These are phyloP conservation scores for Phialophora chinensis DNA, from an alignment of 2,329 filamentous ascomycete genomes.

Conservation along the genomic window DNA sequence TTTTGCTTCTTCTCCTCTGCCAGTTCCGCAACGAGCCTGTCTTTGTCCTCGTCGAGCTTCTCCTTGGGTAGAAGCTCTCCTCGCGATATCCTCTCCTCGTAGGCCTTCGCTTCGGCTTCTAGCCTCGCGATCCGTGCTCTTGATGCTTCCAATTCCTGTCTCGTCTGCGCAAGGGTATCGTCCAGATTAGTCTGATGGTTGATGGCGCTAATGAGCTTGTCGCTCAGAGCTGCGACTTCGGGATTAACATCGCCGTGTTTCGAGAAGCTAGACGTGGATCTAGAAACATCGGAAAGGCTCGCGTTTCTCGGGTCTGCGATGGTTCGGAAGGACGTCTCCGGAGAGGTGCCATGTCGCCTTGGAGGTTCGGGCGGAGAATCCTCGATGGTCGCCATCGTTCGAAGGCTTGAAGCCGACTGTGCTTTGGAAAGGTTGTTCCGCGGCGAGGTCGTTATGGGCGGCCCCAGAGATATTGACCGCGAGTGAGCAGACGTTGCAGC, in stretches of 20 bases:
- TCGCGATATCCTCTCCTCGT: conserved; percentile 71
- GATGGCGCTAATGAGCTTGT: conserved; percentile 95
- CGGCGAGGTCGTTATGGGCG: conserved; percentile 21
- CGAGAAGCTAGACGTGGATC: conserved; percentile 45
- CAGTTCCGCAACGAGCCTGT: conserved; percentile 62
- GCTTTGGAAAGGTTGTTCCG: conserved; percentile 48
- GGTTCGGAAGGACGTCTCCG: conserved; percentile 51
- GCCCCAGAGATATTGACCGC: conserved; percentile 35
- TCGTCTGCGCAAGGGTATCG: conserved; percentile 80
- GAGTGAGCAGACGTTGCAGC: conserved; percentile 27
- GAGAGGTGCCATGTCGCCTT: conserved; percentile 44
- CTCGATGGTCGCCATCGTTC: conserved; percentile 44
- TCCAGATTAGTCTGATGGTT: conserved; percentile 94
- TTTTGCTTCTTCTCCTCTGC: conserved; percentile 70
- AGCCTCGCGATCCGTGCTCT: conserved; percentile 70
- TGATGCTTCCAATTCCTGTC: conserved; percentile 80
- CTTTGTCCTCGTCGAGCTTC: conserved; percentile 75
- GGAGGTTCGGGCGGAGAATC: conserved; percentile 39
- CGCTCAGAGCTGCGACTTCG: conserved; percentile 88
- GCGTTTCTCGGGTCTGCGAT: conserved; percentile 53
- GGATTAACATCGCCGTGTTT: conserved; percentile 67
- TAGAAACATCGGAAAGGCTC: conserved; percentile 46
- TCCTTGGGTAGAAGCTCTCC: conserved; percentile 78
- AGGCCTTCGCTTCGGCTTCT: conserved; percentile 71
- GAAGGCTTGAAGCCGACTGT: conserved; percentile 52